A percentile compares a stretch with the other conserved stretches of the same genome.
These are phyloP conservation scores for Phaffomyces thermotolerans DNA, from an alignment of 805 yeast genomes.

Conservation along the genomic window DNA sequence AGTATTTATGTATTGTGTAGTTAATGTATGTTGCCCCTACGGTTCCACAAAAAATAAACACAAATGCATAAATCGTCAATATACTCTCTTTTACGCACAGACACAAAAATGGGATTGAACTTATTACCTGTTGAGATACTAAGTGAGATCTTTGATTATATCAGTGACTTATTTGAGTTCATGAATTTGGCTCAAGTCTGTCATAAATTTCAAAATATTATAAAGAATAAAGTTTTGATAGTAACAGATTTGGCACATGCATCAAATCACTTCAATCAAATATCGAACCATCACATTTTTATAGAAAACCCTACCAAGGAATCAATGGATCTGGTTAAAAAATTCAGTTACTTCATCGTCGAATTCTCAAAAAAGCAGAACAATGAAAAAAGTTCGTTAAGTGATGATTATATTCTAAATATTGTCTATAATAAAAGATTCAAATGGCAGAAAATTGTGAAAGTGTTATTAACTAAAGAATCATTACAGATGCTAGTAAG, in stretches of 20 bases:
- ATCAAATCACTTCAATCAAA: constrained; percentile 10
- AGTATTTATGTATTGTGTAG: too few relatives aligned
- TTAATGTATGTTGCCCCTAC: not conserved
- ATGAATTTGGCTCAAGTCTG: constrained; percentile 11
- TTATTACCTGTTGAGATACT: constrained; percentile 19
- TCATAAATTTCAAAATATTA: constrained; percentile 10
- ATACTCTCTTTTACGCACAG: not conserved
- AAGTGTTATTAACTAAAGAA: constrained; percentile 9
- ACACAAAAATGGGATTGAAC: not conserved
- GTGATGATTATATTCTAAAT: constrained; percentile 7
- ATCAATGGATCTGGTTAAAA: constrained; percentile 1
- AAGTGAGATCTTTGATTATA: constrained; percentile 6
- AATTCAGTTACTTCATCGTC: constrained; percentile 10
- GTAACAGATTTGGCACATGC: constrained; percentile 13
- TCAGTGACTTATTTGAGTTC: constrained; percentile 16
- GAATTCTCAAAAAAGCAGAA: constrained; percentile 7
- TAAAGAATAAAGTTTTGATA: constrained; percentile 13
- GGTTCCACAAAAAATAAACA: not conserved
- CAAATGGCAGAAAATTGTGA: constrained; percentile 8
- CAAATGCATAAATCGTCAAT: not conserved
- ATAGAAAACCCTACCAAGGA: constrained; percentile 1
- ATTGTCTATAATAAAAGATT: constrained; percentile 6
- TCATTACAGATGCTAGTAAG: constrained; percentile 2
- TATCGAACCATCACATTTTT: constrained; percentile 4
- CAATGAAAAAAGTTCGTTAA: not conserved